Conservation (phyloP, 176 grass and related monocot species). For the Musa beccarii region DNA sequence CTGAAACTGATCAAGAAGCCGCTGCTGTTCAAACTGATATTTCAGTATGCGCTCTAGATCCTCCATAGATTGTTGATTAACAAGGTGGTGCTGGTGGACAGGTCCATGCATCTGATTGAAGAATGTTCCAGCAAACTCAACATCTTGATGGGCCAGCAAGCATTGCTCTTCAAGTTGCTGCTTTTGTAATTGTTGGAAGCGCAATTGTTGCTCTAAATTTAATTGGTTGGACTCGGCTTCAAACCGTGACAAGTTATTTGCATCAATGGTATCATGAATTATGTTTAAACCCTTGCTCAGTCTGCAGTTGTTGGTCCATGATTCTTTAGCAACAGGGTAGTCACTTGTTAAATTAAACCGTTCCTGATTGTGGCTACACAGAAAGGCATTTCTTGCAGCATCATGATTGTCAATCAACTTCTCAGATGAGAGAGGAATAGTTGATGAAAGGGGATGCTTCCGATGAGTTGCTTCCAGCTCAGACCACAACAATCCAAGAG, state of each 20-base stretch:
- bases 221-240: slow-evolving; percentile 57
- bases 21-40: slow-evolving; percentile 41
- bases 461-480: slow-evolving; percentile 78
- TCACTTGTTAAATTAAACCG: slow-evolving; percentile 32
- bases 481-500: slow-evolving; percentile 93
- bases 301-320: slow-evolving; percentile 41
- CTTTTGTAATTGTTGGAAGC: slow-evolving; percentile 19
- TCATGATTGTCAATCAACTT: slow-evolving; percentile 35
- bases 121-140: slow-evolving; percentile 4
- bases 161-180: slow-evolving; percentile 10
- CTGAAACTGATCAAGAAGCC: slow-evolving; percentile 61
- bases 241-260: slow-evolving; percentile 33
- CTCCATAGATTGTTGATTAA: background rate
- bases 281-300: slow-evolving; percentile 29
- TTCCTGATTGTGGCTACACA: slow-evolving; percentile 39
- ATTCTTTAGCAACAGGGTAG: slow-evolving; percentile 29
- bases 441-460: slow-evolving; percentile 83
- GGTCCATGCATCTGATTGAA: background rate
- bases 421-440: slow-evolving; percentile 34
- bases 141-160: slow-evolving; percentile 15
- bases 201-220: slow-evolving; percentile 61
- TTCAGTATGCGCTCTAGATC: slow-evolving; percentile 10
- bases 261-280: slow-evolving; percentile 35
- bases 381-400: slow-evolving; percentile 44
- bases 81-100: background rate